These are phyloP conservation scores for Erigeron canadensis DNA, from an alignment of 129 eudicot genomes.

Conservation along the genomic window DNA sequence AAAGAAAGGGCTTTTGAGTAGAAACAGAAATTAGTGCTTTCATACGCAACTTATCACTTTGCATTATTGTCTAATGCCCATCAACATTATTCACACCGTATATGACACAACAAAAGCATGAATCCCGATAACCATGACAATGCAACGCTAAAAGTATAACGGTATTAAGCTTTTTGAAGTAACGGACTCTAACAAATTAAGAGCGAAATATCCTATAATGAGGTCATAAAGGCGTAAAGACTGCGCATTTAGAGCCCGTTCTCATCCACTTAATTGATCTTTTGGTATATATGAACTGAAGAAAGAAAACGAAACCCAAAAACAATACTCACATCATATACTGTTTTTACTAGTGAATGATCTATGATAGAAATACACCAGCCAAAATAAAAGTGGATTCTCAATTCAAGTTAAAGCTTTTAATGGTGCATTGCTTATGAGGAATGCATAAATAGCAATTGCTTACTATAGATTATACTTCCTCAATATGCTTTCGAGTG, in stretches of 20 bases:
- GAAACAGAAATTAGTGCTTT: conserved; percentile 34
- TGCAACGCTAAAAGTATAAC: conserved; percentile 3
- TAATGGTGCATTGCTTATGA: conserved; percentile 53
- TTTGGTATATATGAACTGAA: neutral
- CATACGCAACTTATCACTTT: conserved; percentile 31
- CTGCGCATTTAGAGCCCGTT: no score
- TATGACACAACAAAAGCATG: conserved; percentile 20
- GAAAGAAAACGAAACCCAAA: neutral
- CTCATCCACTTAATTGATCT: neutral
- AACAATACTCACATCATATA: conserved; percentile 12
- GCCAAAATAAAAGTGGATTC: conserved; percentile 27
- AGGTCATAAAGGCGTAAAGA: conserved; percentile 24
- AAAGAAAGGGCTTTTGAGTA: conserved; percentile 31
- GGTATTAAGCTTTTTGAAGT: neutral
- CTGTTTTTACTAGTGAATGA: conserved; percentile 21
- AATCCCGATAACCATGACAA: conserved; percentile 5
- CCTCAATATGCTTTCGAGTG: conserved; percentile 22
- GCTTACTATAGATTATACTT: conserved; percentile 22
- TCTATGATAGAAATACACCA: conserved; percentile 30
- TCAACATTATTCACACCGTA: conserved; percentile 30
- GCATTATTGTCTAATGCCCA: conserved; percentile 33
- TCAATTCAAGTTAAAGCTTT: conserved; percentile 22
- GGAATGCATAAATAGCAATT: conserved; percentile 41
- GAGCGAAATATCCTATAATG: conserved; percentile 9
- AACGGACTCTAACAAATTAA: conserved; percentile 16